Evolutionary conservation across 2,329 filamentous ascomycete genomes (phyloP).

Genomic region (Chalaropsis ovoidea): DNA sequence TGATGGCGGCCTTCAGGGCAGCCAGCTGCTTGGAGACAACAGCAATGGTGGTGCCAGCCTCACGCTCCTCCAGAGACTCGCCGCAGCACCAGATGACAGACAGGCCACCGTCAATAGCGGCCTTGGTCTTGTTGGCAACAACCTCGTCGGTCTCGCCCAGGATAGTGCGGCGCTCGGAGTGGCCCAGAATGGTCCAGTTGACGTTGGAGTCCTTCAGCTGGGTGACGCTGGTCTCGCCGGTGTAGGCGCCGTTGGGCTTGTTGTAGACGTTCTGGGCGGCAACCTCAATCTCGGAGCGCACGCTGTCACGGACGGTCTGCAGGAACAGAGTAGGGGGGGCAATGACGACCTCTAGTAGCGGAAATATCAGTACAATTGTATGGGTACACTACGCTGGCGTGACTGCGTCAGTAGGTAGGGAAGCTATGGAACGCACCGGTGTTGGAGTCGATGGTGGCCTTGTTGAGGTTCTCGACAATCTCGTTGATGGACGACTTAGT

Average conservation of each 20-base stretch:
- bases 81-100: constrained; percentile 95
- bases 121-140: constrained; percentile 89
- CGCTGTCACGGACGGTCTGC: constrained; percentile 67
- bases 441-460: constrained; percentile 61
- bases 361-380: neutral
- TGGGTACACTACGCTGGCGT: neutral
- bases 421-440: constrained; percentile 12
- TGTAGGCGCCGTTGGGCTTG: constrained; percentile 94
- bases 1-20: constrained; percentile 64
- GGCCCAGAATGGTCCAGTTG: constrained; percentile 83
- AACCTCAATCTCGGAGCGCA: constrained; percentile 68
- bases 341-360: constrained; percentile 72
- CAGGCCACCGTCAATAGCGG: constrained; percentile 74
- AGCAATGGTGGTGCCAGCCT: constrained; percentile 72
- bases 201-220: constrained; percentile 86
- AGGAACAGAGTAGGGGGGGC: constrained; percentile 87
- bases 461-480: constrained; percentile 83
- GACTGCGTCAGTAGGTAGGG: neutral
- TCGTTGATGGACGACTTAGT: constrained; percentile 78
- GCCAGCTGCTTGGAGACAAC: constrained; percentile 77
- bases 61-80: constrained; percentile 87
- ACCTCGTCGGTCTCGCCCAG: constrained; percentile 77
- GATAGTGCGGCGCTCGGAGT: constrained; percentile 89
- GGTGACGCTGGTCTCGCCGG: constrained; percentile 84
- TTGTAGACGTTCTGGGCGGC: constrained; percentile 96